Evolutionary conservation across 305 asterid genomes (phyloP).

Genomic region (Withania somnifera): DNA sequence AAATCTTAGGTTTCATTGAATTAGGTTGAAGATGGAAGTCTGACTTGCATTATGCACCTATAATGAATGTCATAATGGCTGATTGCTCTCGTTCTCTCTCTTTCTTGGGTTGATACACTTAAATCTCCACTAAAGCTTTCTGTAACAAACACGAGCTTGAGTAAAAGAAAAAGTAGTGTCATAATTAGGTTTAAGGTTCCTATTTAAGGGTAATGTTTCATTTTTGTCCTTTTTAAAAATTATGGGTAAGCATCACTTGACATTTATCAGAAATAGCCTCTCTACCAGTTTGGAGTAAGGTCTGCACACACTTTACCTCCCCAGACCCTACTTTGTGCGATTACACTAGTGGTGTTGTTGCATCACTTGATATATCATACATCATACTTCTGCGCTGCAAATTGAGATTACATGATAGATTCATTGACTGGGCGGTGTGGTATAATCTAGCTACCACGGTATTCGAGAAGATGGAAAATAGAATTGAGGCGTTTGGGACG

Average conservation of each 20-base stretch:
- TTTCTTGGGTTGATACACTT: neutral
- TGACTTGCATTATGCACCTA: neutral
- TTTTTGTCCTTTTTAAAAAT: neutral
- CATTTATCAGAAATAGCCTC: too few relatives aligned
- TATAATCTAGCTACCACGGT: too few relatives aligned
- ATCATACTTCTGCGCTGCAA: neutral
- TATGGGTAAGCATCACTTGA: neutral
- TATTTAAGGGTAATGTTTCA: neutral
- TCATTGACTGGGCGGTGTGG: neutral
- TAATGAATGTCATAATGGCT: neutral
- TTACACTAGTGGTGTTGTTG: too few relatives aligned
- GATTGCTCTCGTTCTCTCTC: neutral
- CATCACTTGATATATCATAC: too few relatives aligned
- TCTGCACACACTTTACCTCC: too few relatives aligned
- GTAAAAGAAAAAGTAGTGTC: neutral
- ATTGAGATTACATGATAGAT: neutral
- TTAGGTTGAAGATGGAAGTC: neutral
- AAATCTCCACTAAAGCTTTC: neutral
- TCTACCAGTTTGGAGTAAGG: too few relatives aligned
- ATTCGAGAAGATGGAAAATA: neutral
- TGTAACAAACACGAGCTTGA: neutral
- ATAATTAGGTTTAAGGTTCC: neutral
- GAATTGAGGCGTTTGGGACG: neutral
- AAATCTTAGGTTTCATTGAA: neutral
- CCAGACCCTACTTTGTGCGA: too few relatives aligned